Evolutionary conservation across 768 basidiomycete genomes (phyloP).

Genomic region (Tricholomella constricta): DNA sequence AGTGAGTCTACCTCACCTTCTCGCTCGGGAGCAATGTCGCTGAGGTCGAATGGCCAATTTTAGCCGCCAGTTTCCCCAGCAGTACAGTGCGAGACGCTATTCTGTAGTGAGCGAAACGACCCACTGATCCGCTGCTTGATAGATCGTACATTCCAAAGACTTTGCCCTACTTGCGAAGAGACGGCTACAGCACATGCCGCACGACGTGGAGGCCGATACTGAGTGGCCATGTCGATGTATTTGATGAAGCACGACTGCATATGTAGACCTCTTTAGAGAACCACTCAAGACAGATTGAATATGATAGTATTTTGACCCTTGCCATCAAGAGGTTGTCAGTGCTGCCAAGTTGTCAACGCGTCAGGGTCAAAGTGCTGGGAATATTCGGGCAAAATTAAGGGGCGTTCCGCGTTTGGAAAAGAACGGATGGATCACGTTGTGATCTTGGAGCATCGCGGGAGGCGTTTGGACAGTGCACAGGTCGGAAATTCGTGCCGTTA

Average conservation of each 20-base stretch:
- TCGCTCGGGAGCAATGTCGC: conserved; percentile 12
- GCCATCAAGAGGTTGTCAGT: not conserved
- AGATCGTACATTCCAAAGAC: conserved; percentile 32
- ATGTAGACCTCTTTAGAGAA: not conserved
- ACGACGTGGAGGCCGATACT: conserved; percentile 8
- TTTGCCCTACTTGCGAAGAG: conserved; percentile 32
- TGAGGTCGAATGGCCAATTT: conserved; percentile 17
- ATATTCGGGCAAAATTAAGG: not conserved
- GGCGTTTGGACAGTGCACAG: not conserved
- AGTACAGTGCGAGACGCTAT: conserved; percentile 54
- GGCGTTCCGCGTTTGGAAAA: not conserved
- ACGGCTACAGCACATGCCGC: conserved; percentile 4
- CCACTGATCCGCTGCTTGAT: conserved; percentile 18
- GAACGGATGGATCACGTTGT: not conserved
- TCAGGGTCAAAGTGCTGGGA: not conserved
- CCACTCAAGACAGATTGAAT: not conserved
- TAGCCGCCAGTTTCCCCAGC: conserved; percentile 73
- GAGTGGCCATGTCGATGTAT: not conserved
- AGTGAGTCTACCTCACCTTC: conserved; percentile 51
- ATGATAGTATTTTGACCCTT: not conserved
- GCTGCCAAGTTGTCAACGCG: not conserved
- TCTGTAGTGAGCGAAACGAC: conserved; percentile 2
- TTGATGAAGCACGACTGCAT: not conserved
- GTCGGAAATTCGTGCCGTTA: not conserved
- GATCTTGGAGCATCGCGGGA: conserved; percentile 14